Evolutionary conservation across 345 rosid genomes (phyloP), one percentile per base, ranked within the genome.

Genomic region (Eutrema heterophyllum): DNA sequence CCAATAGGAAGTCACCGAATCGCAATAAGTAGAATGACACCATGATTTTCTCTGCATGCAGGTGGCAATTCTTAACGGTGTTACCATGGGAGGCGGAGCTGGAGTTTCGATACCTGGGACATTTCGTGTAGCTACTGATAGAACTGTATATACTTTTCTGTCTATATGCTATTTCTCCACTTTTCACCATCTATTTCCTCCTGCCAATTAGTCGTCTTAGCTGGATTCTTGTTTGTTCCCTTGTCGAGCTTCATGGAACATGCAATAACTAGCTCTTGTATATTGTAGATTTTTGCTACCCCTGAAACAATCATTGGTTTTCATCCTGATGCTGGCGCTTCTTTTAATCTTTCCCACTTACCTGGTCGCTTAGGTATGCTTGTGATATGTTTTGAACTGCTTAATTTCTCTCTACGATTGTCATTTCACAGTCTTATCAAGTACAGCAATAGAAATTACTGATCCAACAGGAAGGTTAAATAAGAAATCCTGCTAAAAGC

Each of bases 271-370:
- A 55, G 41, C 50, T 36, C 43, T 60, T 30, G 73, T 5, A 68
- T 57, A 26, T 67, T 83, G 75, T 85, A 95, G 98, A 84, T 87
- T 67, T 95, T 92, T 85, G 96, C 99, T 8, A 92, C 97, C 32
- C 99, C 98, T 18, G 99, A 95, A 84, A 84, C 94, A 80, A 84
- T 83, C 32, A 95, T 95, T 65, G 98, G 97, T 43, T 90, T 92
- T 79, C 97, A 92, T 79, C 99, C 99, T 56, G 98, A 95, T 82
- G 99, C 99, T 54, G 98, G 91, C 9, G 98, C 98, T 64, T 95
- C 98, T 46, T 92, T 87, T 86, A 73, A 87, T 80, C 96, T 95
- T 35, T 84, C 99, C 27, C 97, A 69, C 72, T 83, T 95, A 68
- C 96, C 93, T 50, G 97, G 96, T 75, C 85, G 84, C 81, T 80